Evolutionary conservation across 805 yeast species (phyloP), one percentile per base, ranked within the genome.

Genomic region (Saccharomycopsis guyanensis): DNA sequence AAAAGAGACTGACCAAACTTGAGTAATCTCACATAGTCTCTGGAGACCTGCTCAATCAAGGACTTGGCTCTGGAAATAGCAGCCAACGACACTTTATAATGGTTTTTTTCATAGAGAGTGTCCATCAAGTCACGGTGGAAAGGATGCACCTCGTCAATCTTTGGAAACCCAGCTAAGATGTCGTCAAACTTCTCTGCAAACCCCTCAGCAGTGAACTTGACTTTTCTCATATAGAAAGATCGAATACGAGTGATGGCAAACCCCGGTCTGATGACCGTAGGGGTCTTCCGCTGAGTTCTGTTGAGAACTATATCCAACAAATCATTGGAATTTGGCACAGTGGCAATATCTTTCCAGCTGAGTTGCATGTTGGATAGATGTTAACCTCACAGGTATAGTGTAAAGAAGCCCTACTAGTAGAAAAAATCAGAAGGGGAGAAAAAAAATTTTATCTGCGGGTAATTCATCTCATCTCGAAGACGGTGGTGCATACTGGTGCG

Each of bases 111-210:
- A 66, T 93, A 93, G 59, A 93, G 73, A 22, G 98, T 93, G 66
- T 93, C 97, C 89, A 93, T 86, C 65, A 93, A 74, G 69, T 93
- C 98, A 64, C 97, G 76, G 69, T 93, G 97, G 75, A 93, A 93
- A 2, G 99, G 99, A 66, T 93, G 99, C 48, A 93, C 85, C 63
- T 93, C 98, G 65, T 93, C 88, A 55, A 93, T 86, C 63, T 93
- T 86, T 51, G 99, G 99, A 71, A 93, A 93, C 8, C 95, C 94
- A 43, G 76, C 73, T 44, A 91, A 69, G 49, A 93, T 69, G 55
- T 87, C 96, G 52, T 80, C 81, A 58, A 91, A 82, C 70, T 93
- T 93, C 67, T 93, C 98, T 52, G 78, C 74, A 62, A 93, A 93
- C 16, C 98, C 97, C 62, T 93, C 98, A 45, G 95, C 86, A 10